Base-by-base conservation (phyloP, 2,329 filamentous ascomycete species). In the Penicillium expansum region DNA sequence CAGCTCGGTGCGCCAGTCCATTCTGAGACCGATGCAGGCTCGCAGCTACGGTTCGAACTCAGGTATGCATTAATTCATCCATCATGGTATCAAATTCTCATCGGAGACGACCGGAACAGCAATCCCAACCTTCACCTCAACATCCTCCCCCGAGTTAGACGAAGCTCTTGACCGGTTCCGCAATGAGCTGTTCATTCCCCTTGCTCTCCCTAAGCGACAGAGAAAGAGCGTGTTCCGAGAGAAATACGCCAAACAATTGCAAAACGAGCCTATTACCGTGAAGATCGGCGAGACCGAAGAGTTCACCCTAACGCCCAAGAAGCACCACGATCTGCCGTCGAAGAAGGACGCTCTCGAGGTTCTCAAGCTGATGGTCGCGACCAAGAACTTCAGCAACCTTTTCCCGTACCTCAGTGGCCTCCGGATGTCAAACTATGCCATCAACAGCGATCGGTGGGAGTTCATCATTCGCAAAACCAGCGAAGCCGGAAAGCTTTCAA, bases 101-200 rank as follows among this genome's bases (percentile, higher is more conserved):
- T 32, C 13, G 32, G 24, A 32, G n/a, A 16, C 37, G 16, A 18
- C 49, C 51, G 59, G 58, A 39, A 54, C 52, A 74, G 69, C 66
- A 33, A 69, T 79, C 38, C 77, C 77, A 11, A 68, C 65, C 5
- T 79, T 79, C 62, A 62, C 63, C 30, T 69, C 71, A 14, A 75
- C 75, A 48, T 69, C 70, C 16, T 76, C 74, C 29, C 61, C 72
- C 48, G 72, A 78, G 62, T 67, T 79, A 55, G 71, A 78, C 61
- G 61, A 71, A 42, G 66, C 74, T 48, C 70, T 80, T 32, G 62
- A 69, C 29, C 69, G 67, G 57, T 77, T 76, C 65, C 76, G 77
- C 61, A 64, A 78, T 58, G 71, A 74, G 39, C 67, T 79, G 48
- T 79, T 80, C 64, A 74, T 78, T 32, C 77, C 77, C 29, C 69